phyloP scores from a whole-genome alignment of 169 alveolate species.

The Theileria orientalis region DNA sequence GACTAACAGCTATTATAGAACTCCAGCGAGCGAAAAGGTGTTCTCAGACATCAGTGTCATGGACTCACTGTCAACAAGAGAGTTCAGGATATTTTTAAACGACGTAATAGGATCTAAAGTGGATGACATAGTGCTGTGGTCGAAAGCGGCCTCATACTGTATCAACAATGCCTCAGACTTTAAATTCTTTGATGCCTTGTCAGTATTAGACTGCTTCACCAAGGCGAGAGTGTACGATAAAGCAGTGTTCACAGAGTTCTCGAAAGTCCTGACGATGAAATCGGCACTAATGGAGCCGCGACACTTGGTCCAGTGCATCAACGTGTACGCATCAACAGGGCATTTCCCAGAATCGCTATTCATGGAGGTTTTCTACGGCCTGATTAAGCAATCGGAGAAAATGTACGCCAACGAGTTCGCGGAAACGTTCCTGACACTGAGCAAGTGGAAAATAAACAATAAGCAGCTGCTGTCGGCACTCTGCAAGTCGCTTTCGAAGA shows the following conservation, averaged over 20 bases:
- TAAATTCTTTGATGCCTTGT: slow-evolving; percentile 71
- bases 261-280: slow-evolving; percentile 66
- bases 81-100: slow-evolving; percentile 64
- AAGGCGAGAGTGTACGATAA: slow-evolving; percentile 63
- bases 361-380: slow-evolving; percentile 68
- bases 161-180: slow-evolving; percentile 61
- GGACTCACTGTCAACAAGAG: slow-evolving; percentile 66
- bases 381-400: slow-evolving; percentile 60
- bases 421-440: slow-evolving; percentile 59
- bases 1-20: slow-evolving; percentile 4
- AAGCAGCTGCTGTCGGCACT: slow-evolving; percentile 64
- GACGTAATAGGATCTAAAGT: slow-evolving; percentile 61
- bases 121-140: slow-evolving; percentile 69
- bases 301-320: slow-evolving; percentile 62
- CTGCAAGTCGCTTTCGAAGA: slow-evolving; percentile 63
- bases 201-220: slow-evolving; percentile 67
- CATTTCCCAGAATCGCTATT: slow-evolving; percentile 69
- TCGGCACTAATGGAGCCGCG: slow-evolving; percentile 69
- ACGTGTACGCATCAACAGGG: slow-evolving; percentile 63
- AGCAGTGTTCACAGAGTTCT: slow-evolving; percentile 50
- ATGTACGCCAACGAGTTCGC: slow-evolving; percentile 70
- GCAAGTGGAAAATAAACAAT: slow-evolving; percentile 64
- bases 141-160: slow-evolving; percentile 67
- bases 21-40: slow-evolving; percentile 50
- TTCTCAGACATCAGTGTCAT: slow-evolving; percentile 56